Base-by-base conservation (phyloP, 2,329 filamentous ascomycete species). In the Alternaria tenuissima region DNA sequence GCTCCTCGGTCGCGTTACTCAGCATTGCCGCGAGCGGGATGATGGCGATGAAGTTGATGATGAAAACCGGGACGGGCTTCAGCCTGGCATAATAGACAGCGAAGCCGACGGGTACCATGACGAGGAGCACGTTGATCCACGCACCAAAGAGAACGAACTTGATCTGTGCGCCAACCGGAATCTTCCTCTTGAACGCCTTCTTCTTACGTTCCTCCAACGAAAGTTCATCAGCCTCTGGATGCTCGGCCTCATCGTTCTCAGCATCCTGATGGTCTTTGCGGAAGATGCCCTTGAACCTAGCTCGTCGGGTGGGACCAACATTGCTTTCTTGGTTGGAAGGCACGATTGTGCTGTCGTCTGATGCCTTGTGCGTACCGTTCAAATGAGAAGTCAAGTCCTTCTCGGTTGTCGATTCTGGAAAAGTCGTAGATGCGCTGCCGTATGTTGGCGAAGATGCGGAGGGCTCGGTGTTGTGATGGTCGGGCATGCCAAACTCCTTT, bases 31-130 rank as follows among this genome's bases (percentile, higher is more conserved):
- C 94, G 41, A 97, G 84, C 0, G 94, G 94, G 60, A 97, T 89
- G 68, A 97, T 97, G 62, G 94, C 94, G 65, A 97, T 86, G 72
- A 97, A 97, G 81, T 97, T 97, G 79, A 97, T 86, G 57, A 94
- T 87, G 72, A 97, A 97, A 47, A 95, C 68, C 2, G 72, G 65
- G 14, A 77, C 72, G 5, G 71, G 62, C 4, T 63, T 63, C 12
- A 75, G 66, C 52, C 81, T 65, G 18, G 88, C 80, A 72, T 90
- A 93, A 70, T 91, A 87, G 53, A 94, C 77, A 2, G 86, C 91
- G 70, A 97, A 79, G 52, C 94, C 94, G 34, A 88, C 86, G 0
- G 94, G 94, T 0, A 91, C 93, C 22, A 89, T 88, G 16, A 97
- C 53, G 22, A 97, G 82, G 26, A 97, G 81, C 24, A 96, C 73